phyloP scores from a whole-genome alignment of 805 yeast species.

The Kuraishia piskuri region DNA sequence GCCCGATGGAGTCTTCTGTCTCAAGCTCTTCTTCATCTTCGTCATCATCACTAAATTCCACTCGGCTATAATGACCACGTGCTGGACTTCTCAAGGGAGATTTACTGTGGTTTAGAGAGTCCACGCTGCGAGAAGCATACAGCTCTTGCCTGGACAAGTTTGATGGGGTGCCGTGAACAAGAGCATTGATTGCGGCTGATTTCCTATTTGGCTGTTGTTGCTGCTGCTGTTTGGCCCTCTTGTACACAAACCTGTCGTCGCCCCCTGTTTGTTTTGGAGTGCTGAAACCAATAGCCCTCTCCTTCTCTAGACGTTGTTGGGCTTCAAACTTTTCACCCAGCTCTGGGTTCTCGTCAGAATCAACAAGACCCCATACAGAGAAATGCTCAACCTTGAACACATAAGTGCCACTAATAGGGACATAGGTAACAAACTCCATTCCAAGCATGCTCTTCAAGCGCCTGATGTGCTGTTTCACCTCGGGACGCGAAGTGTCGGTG shows the following conservation, averaged over 20 bases:
- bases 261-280: not conserved
- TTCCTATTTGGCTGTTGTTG: too few species aligned
- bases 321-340: slow-evolving; percentile 21
- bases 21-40: slow-evolving; percentile 11
- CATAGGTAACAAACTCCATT: slow-evolving; percentile 74
- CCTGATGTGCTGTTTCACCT: slow-evolving; percentile 38
- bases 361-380: slow-evolving; percentile 87
- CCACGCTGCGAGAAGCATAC: slow-evolving; percentile 13
- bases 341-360: slow-evolving; percentile 52
- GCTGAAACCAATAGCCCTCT: not conserved
- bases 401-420: slow-evolving; percentile 68
- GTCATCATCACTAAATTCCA: slow-evolving; percentile 4
- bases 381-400: slow-evolving; percentile 83
- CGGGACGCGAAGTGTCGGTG: slow-evolving; percentile 26
- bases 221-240: not conserved
- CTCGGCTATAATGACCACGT: not conserved
- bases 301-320: slow-evolving; percentile 16
- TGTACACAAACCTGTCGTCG: not conserved
- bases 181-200: not conserved
- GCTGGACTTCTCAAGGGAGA: slow-evolving; percentile 4
- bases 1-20: slow-evolving; percentile 6
- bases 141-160: not conserved
- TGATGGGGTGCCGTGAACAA: not conserved
- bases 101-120: slow-evolving; percentile 5
- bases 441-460: slow-evolving; percentile 49